Conservation (phyloP, 2,329 filamentous ascomycete species). For the Fusarium nisikadoi region DNA sequence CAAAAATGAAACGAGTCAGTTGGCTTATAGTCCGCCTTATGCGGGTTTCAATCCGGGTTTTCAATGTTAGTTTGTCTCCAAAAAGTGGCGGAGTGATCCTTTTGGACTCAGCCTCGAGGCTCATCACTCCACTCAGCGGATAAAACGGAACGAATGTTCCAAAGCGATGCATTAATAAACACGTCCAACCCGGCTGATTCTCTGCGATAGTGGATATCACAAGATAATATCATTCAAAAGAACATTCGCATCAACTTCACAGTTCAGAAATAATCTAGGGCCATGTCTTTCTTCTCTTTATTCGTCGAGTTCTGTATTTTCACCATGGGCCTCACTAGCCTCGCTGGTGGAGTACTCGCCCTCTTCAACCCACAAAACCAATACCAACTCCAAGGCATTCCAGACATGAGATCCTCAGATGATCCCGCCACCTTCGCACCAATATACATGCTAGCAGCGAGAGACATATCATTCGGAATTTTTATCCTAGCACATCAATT, state of each 20-base stretch:
- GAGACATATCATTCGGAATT: not conserved
- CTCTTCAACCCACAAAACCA: not conserved
- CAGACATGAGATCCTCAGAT: not conserved
- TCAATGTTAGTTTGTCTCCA: accelerated
- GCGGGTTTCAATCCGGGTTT: accelerated
- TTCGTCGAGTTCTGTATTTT: not conserved
- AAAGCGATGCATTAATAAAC: not conserved
- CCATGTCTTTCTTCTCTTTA: not conserved
- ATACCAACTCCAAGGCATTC: not conserved
- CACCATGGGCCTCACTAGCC: not conserved
- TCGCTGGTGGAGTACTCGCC: not conserved
- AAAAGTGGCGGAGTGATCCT: not conserved
- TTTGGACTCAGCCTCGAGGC: not conserved
- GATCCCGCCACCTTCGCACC: not conserved
- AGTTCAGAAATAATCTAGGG: too few relatives aligned
- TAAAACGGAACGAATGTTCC: not conserved
- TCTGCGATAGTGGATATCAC: accelerated
- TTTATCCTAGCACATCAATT: not conserved
- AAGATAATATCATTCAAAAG: accelerated
- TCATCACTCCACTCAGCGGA: not conserved
- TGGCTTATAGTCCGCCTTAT: accelerated
- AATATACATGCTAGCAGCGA: not conserved
- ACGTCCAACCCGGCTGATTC: not conserved
- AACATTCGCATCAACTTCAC: not conserved
- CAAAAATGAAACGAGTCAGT: accelerated